phyloP scores from a whole-genome alignment of 108 stramenopile species.

The Skeletonema tropicum region DNA sequence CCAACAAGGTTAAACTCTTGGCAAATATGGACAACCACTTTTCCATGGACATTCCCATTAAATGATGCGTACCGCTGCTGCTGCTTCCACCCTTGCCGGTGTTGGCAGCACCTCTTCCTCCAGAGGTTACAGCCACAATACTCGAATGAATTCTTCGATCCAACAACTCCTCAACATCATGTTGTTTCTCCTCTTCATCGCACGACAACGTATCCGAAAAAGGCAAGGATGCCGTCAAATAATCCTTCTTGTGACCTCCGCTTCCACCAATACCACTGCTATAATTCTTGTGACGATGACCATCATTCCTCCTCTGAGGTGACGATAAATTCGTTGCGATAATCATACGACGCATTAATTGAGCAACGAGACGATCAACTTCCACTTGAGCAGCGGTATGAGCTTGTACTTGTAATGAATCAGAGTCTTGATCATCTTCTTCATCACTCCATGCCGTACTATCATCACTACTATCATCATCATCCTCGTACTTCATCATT shows the following conservation, averaged over 20 bases:
- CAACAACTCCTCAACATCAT: conserved; percentile 41
- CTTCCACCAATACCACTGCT: too few species aligned
- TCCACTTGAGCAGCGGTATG: conserved; percentile 52
- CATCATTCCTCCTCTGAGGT: neutral
- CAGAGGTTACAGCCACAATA: neutral
- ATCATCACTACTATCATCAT: neutral
- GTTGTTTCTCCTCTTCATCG: conserved; percentile 36
- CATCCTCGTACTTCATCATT: neutral
- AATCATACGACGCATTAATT: conserved; percentile 47
- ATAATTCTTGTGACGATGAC: neutral
- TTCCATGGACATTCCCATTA: conserved; percentile 53
- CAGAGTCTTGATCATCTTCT: conserved; percentile 26
- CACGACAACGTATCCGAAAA: conserved; percentile 10
- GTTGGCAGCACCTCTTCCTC: neutral
- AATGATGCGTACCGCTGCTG: conserved; percentile 7
- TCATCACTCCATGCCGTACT: neutral
- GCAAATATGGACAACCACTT: conserved; percentile 49
- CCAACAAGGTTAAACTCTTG: conserved; percentile 32
- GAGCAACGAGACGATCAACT: conserved; percentile 48
- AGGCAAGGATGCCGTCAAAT: neutral
- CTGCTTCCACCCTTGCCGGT: neutral
- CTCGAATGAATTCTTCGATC: conserved; percentile 2
- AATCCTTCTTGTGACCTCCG: too few species aligned
- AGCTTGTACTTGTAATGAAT: conserved; percentile 26
- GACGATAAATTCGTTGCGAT: conserved; percentile 30